Base-by-base conservation (phyloP, 768 basidiomycete species). In the Flagelloscypha sp. region DNA sequence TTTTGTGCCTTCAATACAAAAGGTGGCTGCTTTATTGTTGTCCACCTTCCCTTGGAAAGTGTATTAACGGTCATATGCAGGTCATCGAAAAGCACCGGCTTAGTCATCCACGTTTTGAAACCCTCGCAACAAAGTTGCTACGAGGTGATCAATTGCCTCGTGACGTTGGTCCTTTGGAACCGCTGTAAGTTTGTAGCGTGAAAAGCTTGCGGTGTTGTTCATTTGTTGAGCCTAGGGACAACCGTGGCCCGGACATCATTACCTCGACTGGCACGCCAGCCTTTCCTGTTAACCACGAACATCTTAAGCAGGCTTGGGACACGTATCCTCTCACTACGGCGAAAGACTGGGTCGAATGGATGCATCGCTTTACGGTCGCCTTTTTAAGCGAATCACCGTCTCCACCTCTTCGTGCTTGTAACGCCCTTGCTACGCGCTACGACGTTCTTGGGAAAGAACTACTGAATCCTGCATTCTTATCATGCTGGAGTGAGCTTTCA, bases 401-500 rank as follows among this genome's bases (percentile, higher is more conserved):
- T 12, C 72, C 73, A 44, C 76, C 76, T 12, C 61, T 79, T 4
- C 62, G 76, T 15, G 74, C 77, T 0, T 77, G 75, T 46, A 67
- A 69, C 52, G 68, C 61, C 37, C 52, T 78, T 15, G 72, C 76
- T 9, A 68, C 74, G 40, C 59, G 66, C 1, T 68, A 77, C 47
- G 57, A 62, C 7, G 71, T 72, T 2, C 61, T 78, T 25, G 73
- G 71, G 1, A 63, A 68, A 34, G 76, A 78, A 46, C 53, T 79
- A 4, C 78, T 79, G 66, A 78, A 78, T 44, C 72, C 75, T 2
- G 76, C 76, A 0, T 79, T 79, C 52, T 66, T 78, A 5, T 77
- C 74, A 1, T 79, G 77, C 41, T 79, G n/a, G n/a, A n/a, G n/a
- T n/a, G n/a, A n/a, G n/a, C n/a, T n/a, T n/a, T n/a, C n/a, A n/a